Percentiles rank a stretch among this genome's conserved stretches.
These are phyloP conservation scores for Chaetomiaceae sp. DNA, from an alignment of 2,329 filamentous ascomycete genomes.

Conservation along the genomic window DNA sequence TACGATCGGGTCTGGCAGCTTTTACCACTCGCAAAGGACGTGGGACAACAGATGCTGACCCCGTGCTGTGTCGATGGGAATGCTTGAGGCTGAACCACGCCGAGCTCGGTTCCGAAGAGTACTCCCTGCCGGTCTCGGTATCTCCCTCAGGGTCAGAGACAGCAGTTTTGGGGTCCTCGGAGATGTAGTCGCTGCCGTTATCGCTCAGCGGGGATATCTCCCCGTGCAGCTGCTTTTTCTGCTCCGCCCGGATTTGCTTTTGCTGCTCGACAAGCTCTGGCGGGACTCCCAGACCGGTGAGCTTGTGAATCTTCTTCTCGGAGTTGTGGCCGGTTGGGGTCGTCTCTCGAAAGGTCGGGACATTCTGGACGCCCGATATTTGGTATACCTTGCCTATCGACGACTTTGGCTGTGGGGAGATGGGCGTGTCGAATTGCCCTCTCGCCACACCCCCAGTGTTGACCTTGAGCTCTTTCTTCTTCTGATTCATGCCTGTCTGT, in stretches of 20 bases:
- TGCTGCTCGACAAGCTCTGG: conserved; percentile 5
- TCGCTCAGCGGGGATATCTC: conserved; percentile 22
- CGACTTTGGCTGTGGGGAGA: conserved; percentile 24
- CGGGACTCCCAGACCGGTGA: conserved; percentile 39
- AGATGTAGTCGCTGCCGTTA: conserved; percentile 19
- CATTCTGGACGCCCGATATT: conserved; percentile 17
- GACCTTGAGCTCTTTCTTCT: background rate
- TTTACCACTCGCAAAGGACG: conserved; percentile 7
- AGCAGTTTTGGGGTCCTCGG: conserved; percentile 14
- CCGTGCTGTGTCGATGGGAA: background rate
- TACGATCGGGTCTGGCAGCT: background rate
- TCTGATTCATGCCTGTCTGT: background rate
- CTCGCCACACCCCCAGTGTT: background rate
- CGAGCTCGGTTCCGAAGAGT: conserved; percentile 4
- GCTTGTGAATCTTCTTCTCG: conserved; percentile 39
- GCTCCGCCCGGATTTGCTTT: background rate
- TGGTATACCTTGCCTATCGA: conserved; percentile 22
- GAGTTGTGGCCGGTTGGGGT: conserved; percentile 31
- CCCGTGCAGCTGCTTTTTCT: conserved; percentile 2
- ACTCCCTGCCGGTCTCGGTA: background rate
- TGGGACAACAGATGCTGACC: background rate
- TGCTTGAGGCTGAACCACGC: background rate
- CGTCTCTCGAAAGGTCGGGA: conserved; percentile 2
- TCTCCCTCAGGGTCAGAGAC: conserved; percentile 19
- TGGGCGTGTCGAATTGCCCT: conserved; percentile 13